Percentiles rank a stretch among this genome's conserved stretches.
phyloP scores from a whole-genome alignment of 2,329 filamentous ascomycete genomes.

The Ophiostoma ulmi region DNA sequence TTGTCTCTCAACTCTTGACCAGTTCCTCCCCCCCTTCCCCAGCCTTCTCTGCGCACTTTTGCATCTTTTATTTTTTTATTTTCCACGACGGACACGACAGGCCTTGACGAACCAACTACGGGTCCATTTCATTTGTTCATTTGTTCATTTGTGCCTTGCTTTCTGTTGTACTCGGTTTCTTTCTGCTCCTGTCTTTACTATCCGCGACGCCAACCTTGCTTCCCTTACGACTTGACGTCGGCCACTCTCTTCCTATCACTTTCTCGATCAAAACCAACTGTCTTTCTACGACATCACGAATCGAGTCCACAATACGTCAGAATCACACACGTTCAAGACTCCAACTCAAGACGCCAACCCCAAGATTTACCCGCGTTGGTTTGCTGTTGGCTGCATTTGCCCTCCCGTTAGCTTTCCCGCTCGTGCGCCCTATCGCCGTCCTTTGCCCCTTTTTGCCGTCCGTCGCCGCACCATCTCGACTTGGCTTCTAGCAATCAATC shows the following conservation, averaged over 20 bases:
- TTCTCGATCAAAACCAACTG: not conserved
- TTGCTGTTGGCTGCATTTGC: slow-evolving; percentile 16
- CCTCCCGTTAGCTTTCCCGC: slow-evolving; percentile 13
- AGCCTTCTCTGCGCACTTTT: slow-evolving; percentile 19
- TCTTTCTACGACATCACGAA: slow-evolving; percentile 4
- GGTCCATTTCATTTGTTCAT: slow-evolving; percentile 13
- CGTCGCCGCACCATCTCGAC: not conserved
- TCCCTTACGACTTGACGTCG: not conserved
- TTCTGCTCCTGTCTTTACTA: not conserved
- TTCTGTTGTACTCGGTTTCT: not conserved
- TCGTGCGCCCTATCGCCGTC: slow-evolving; percentile 5
- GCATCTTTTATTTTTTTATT: slow-evolving; percentile 9
- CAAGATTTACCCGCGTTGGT: slow-evolving; percentile 8
- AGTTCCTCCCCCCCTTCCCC: slow-evolving; percentile 15
- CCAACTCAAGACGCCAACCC: not conserved
- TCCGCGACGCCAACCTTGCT: not conserved
- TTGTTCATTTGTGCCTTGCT: slow-evolving; percentile 11
- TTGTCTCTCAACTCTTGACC: not conserved
- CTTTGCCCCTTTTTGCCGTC: not conserved
- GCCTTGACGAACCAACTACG: slow-evolving; percentile 6
- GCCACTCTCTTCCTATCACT: not conserved
- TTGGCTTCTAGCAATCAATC: not conserved
- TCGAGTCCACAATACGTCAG: not conserved
- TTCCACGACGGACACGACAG: slow-evolving; percentile 15
- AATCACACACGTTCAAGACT: not conserved